These are phyloP conservation scores for Candida ulmi DNA, from an alignment of 805 yeast species.

Conservation along the genomic window DNA sequence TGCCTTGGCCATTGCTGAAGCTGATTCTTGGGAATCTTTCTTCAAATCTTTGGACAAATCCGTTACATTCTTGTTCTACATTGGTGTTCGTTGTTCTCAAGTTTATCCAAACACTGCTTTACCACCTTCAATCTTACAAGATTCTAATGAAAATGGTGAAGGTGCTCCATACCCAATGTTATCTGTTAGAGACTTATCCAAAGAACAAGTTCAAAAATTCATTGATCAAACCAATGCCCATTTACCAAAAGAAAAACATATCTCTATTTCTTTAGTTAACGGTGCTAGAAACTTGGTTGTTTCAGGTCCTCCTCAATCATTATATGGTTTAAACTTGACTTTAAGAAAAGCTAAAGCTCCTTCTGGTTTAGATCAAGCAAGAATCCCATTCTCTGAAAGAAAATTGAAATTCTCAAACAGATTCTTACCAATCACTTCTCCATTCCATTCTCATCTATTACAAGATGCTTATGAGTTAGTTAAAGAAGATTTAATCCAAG, in stretches of 20 bases:
- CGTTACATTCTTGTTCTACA: slow-evolving; percentile 79
- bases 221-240: slow-evolving; percentile 88
- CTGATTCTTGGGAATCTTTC: slow-evolving; percentile 84
- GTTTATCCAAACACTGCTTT: slow-evolving; percentile 90
- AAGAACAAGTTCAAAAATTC: slow-evolving; percentile 70
- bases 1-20: slow-evolving; percentile 82
- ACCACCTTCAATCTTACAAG: slow-evolving; percentile 90
- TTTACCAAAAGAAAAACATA: slow-evolving; percentile 86
- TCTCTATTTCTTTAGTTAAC: slow-evolving; percentile 84
- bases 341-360: slow-evolving; percentile 94
- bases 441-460: slow-evolving; percentile 91
- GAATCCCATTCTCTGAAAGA: slow-evolving; percentile 91
- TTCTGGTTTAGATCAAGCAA: slow-evolving; percentile 88
- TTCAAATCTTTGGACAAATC: slow-evolving; percentile 68
- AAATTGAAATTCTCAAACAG: slow-evolving; percentile 89
- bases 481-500: slow-evolving; percentile 54
- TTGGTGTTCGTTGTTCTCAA: slow-evolving; percentile 88
- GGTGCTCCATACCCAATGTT: slow-evolving; percentile 98
- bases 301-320: slow-evolving; percentile 96
- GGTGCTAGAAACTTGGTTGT: slow-evolving; percentile 96
- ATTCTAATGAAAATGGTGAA: slow-evolving; percentile 88
- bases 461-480: slow-evolving; percentile 65
- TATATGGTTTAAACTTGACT: slow-evolving; percentile 89
- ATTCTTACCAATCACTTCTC: slow-evolving; percentile 92
- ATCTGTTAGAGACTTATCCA: slow-evolving; percentile 82